Evolutionary conservation across 306 rosid species (phyloP).

Genomic region (Quillaja saponaria): DNA sequence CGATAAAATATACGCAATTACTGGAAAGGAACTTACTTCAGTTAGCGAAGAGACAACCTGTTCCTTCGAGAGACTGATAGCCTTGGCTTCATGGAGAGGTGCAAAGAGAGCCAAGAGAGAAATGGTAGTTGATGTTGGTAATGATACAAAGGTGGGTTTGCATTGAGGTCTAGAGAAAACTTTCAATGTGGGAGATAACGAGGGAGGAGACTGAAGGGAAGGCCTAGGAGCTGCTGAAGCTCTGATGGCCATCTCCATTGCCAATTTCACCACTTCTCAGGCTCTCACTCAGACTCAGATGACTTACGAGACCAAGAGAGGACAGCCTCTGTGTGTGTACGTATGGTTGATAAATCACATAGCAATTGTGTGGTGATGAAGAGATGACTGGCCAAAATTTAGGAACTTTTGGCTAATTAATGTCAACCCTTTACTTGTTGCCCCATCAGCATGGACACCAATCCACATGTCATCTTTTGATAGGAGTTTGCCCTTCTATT

Average conservation of each 20-base stretch:
- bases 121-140: slow-evolving; percentile 68
- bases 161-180: slow-evolving; percentile 38
- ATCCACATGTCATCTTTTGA: slow-evolving; percentile 40
- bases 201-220: slow-evolving; percentile 37
- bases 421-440: slow-evolving; percentile 6
- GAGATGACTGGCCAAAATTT: slow-evolving; percentile 47
- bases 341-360: not conserved
- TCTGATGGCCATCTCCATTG: slow-evolving; percentile 64
- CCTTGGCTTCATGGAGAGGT: slow-evolving; percentile 63
- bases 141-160: slow-evolving; percentile 48
- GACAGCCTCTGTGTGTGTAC: not conserved
- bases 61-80: slow-evolving; percentile 67
- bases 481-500: not conserved
- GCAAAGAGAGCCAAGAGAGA: slow-evolving; percentile 72
- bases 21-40: slow-evolving; percentile 39
- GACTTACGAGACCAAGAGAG: not conserved
- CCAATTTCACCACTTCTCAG: slow-evolving; percentile 33
- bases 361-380: slow-evolving; percentile 39
- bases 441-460: slow-evolving; percentile 24
- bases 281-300: not conserved
- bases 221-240: slow-evolving; percentile 60
- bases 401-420: slow-evolving; percentile 3
- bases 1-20: not conserved
- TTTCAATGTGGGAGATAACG: slow-evolving; percentile 33
- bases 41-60: slow-evolving; percentile 79